Evolutionary conservation across 2,329 filamentous ascomycete species (phyloP), one percentile per base, ranked within the genome.

Genomic region (Pochonia chlamydosporia): DNA sequence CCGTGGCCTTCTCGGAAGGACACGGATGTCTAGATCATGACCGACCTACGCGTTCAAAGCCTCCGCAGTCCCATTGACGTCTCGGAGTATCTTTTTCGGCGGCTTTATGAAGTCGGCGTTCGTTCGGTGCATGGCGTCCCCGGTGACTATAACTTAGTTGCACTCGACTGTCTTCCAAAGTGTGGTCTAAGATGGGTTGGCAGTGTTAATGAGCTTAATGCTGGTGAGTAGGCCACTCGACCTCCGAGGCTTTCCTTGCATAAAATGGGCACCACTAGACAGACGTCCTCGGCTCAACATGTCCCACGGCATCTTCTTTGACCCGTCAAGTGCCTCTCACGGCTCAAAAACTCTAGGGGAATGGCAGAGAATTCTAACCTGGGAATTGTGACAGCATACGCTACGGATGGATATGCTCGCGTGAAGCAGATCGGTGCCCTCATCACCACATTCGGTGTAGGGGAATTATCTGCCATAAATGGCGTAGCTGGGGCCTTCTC

Each of bases 361-460:
- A 11, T 16, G 31, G 10, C 46, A 16, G 3, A 20, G 35, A 14
- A 6, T 28, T 35, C 54, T 58, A 43, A 54, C 55, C 50, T 48
- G 57, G 49, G 41, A 35, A 31, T 31, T 43, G 23, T 26, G 21
- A 23, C 59, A 79, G 84, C 82, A 16, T 90, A 90, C 58, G 85
- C 86, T 24, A 84, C 87, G n/a, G 87, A 90, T 67, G 87, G 86
- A 21, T 90, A 90, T 61, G 85, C 85, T 47, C 78, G 86, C 52
- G 76, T 88, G 50, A 85, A 85, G 48, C 82, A 84, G 37, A 81
- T 89, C 28, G 76, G 77, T 4, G 85, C 85, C 25, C 66, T 90
- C 41, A 66, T 90, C 54, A 90, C 86, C 35, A 89, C 86, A 1
- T 89, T 89, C 52, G 87, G 86, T 44, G 85, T 89, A 4, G 86